Percentiles rank a stretch among this genome's conserved stretches.
phyloP scores from a whole-genome alignment of 2,329 filamentous ascomycete genomes.

The Ampelomyces quisqualis region DNA sequence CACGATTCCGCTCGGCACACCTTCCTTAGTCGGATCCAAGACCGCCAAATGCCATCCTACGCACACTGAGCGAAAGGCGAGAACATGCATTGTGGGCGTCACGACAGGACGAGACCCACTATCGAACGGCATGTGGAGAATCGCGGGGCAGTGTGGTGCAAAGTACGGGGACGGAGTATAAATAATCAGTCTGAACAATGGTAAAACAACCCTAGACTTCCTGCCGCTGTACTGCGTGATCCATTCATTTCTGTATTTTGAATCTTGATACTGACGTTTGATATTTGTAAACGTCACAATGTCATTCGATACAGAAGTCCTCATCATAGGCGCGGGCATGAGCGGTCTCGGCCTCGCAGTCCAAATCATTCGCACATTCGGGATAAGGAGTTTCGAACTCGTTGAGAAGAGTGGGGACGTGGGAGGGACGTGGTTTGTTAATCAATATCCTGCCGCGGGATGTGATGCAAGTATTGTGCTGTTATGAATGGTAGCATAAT shows the following conservation, averaged over 20 bases:
- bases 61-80: conserved; percentile 4
- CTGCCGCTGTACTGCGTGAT: no score
- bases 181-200: background rate
- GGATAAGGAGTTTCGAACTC: conserved; percentile 46
- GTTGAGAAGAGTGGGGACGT: conserved; percentile 48
- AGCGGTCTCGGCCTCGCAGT: conserved; percentile 51
- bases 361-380: conserved; percentile 47
- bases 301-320: conserved; percentile 48
- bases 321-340: conserved; percentile 55
- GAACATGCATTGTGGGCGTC: conserved; percentile 4
- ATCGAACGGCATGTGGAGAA: background rate
- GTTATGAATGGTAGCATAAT: background rate
- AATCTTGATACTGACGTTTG: background rate
- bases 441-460: conserved; percentile 39
- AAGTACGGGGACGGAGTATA: background rate
- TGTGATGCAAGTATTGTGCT: conserved; percentile 31
- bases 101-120: background rate
- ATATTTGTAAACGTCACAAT: conserved; percentile 12
- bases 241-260: background rate
- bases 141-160: background rate
- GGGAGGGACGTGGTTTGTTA: conserved; percentile 38
- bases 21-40: conserved; percentile 9
- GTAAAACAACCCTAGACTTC: background rate
- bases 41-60: conserved; percentile 5
- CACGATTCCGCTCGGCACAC: conserved; percentile 20